Base-by-base conservation (phyloP, 2,329 filamentous ascomycete species). In the Colletotrichum sp. region DNA sequence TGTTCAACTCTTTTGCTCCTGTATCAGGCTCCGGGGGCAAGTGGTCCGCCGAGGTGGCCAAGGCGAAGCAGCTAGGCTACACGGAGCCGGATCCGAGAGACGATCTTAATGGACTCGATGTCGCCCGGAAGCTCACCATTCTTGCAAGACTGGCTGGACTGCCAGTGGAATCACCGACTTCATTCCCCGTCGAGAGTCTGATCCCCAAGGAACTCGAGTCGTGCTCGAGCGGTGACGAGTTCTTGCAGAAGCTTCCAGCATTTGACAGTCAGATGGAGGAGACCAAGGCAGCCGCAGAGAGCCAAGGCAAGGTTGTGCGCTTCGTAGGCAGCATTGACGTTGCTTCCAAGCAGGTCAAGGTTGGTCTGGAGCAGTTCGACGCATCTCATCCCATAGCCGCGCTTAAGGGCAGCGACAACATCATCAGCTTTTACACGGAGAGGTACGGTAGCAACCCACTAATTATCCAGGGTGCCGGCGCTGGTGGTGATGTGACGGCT, bases 381-480 rank as follows among this genome's bases (percentile, higher is more conserved):
- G 92, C 92, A 80, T 95, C 94, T 76, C 95, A 98, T 83, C 95
- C 97, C 15, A 98, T 99, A 86, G 97, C 97, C 16, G 94, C 95
- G 64, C 90, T 99, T 74, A 98, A 98, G 90, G 97, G 97, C 44
- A 99, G 96, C 85, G 97, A 99, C 84, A 99, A 99, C 88, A 98
- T 99, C 84, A 98, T 99, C 83, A 98, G 94, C 89, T 98, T 99
- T 89, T 98, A 98, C 87, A 99, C 97, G 8, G 94, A 98, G 89
- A 91, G 97, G 81, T 99, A 99, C 83, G 96, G 96, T 75, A 91
- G 89, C 83, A 98, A 96, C 86, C 96, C 97, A 59, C 89, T 99
- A 78, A 98, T 98, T 83, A 92, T 99, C 78, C 96, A 99, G 88
- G 97, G 97, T 76, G 96, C 95, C 44, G 97, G 96, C 77, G 97